phyloP scores from a whole-genome alignment of 495 filamentous ascomycete species.

The Penicillium macrosclerotiorum region DNA sequence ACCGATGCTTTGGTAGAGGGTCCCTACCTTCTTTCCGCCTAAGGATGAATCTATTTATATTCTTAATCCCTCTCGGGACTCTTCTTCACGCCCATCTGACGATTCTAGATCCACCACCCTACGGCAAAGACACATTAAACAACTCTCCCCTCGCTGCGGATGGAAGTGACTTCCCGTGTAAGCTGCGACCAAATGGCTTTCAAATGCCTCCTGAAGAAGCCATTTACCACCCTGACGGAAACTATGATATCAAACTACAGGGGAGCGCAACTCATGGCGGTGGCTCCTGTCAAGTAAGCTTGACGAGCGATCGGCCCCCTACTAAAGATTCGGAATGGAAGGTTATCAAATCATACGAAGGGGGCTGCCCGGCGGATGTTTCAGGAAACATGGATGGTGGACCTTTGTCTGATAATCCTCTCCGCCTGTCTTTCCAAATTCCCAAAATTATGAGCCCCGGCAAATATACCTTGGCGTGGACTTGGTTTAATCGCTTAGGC shows the following conservation, averaged over 20 bases:
- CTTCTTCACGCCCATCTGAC: conserved; percentile 68
- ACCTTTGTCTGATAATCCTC: conserved; percentile 12
- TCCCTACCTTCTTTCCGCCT: too few species aligned
- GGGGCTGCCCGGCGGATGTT: conserved; percentile 63
- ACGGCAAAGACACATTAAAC: conserved; percentile 42
- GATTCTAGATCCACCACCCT: conserved; percentile 68
- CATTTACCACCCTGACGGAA: conserved; percentile 22
- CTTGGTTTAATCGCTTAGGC: conserved; percentile 84
- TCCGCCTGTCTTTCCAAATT: conserved; percentile 38
- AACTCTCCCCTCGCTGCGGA: conserved; percentile 56
- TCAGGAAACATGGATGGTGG: conserved; percentile 27
- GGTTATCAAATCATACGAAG: conserved; percentile 73
- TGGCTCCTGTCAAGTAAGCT: conserved; percentile 77
- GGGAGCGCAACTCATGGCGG: conserved; percentile 70
- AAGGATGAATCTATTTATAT: too few species aligned
- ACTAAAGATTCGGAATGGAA: conserved; percentile 54
- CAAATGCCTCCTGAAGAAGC: conserved; percentile 15
- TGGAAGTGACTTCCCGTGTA: conserved; percentile 75
- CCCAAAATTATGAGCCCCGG: conserved; percentile 37
- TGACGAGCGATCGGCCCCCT: conserved; percentile 67
- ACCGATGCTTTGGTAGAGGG: too few species aligned
- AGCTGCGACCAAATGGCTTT: conserved; percentile 30
- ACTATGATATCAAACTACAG: conserved; percentile 23
- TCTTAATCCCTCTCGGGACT: too few species aligned
- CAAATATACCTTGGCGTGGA: conserved; percentile 70